Evolutionary conservation across 495 filamentous ascomycete species (phyloP).

Genomic region (Penicillium fimorum): DNA sequence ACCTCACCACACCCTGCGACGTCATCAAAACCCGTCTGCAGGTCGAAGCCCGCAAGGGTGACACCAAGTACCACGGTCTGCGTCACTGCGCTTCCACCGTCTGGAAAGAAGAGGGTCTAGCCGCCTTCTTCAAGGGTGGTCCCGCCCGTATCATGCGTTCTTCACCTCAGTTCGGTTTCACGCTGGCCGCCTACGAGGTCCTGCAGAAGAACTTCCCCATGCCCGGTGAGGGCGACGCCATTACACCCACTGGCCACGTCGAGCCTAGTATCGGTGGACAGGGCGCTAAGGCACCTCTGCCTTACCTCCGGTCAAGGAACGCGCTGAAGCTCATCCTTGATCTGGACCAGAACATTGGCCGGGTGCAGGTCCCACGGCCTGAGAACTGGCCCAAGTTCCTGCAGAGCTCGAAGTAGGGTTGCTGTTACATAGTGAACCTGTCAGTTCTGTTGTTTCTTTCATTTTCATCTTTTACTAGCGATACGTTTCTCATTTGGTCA

Average conservation of each 20-base stretch:
- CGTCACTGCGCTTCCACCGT: constrained; percentile 83
- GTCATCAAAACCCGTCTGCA: constrained; percentile 99
- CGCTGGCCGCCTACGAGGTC: constrained; percentile 89
- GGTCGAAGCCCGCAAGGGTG: constrained; percentile 94
- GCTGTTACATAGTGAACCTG: not conserved
- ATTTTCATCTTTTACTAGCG: constrained; percentile 6
- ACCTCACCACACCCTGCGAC: constrained; percentile 95
- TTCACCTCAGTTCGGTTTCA: constrained; percentile 97
- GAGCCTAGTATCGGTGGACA: constrained; percentile 57
- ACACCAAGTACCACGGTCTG: constrained; percentile 80
- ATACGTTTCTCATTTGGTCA: constrained; percentile 15
- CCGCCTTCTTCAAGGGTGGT: constrained; percentile 97
- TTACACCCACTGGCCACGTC: constrained; percentile 41
- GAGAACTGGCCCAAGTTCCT: constrained; percentile 46
- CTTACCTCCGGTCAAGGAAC: constrained; percentile 83
- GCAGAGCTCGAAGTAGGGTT: constrained; percentile 33
- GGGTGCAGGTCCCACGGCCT: constrained; percentile 55
- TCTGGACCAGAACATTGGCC: constrained; percentile 86
- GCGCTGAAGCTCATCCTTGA: constrained; percentile 97
- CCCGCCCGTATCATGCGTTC: constrained; percentile 91
- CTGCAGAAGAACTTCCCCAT: constrained; percentile 80
- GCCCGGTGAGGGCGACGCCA: constrained; percentile 61
- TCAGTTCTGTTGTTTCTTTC: not conserved
- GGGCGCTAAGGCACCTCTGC: constrained; percentile 64
- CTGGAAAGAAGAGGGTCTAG: constrained; percentile 85